A percentile compares a stretch with the other conserved stretches of the same genome.
Conservation (phyloP, 139 green algal species). For the Picochlorum sp. region DNA sequence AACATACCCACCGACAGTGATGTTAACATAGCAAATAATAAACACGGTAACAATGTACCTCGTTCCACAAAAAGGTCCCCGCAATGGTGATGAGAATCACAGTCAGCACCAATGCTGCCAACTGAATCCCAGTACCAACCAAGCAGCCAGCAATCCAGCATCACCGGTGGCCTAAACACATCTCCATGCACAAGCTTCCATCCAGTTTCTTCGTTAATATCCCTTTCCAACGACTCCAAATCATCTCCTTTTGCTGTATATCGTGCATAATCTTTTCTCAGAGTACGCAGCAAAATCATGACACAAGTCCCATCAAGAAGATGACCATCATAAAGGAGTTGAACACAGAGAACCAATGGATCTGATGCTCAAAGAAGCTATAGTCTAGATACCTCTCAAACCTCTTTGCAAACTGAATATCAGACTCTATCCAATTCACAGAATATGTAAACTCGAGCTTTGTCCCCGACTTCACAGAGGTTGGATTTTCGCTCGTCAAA, state of each 20-base stretch:
- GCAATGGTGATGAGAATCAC: slow-evolving; percentile 90
- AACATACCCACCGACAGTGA: slow-evolving; percentile 75
- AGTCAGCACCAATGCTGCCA: slow-evolving; percentile 67
- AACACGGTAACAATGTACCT: slow-evolving; percentile 88
- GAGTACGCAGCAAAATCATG: slow-evolving; percentile 95
- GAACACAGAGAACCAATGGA: slow-evolving; percentile 98
- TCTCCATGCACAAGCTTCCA: slow-evolving; percentile 98
- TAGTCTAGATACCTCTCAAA: slow-evolving; percentile 97
- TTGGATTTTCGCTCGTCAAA: slow-evolving; percentile 68
- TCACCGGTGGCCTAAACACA: slow-evolving; percentile 79
- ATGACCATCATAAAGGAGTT: slow-evolving; percentile 99
- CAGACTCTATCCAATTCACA: slow-evolving; percentile 69
- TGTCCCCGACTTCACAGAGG: slow-evolving; percentile 45
- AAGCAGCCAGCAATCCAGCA: slow-evolving; percentile 73
- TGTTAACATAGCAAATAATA: slow-evolving; percentile 91
- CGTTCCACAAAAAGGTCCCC: slow-evolving; percentile 63
- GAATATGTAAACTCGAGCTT: slow-evolving; percentile 80
- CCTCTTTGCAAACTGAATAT: slow-evolving; percentile 63
- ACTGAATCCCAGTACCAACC: slow-evolving; percentile 72
- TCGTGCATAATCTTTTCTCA: slow-evolving; percentile 84
- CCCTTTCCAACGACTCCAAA: slow-evolving; percentile 74
- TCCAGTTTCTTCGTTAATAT: slow-evolving; percentile 87
- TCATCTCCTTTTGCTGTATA: slow-evolving; percentile 78
- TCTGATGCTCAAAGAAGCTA: slow-evolving; percentile 98
- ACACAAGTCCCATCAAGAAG: slow-evolving; percentile 91